Evolutionary conservation across 2,329 filamentous ascomycete species (phyloP).

Genomic region (Colletotrichum noveboracense): DNA sequence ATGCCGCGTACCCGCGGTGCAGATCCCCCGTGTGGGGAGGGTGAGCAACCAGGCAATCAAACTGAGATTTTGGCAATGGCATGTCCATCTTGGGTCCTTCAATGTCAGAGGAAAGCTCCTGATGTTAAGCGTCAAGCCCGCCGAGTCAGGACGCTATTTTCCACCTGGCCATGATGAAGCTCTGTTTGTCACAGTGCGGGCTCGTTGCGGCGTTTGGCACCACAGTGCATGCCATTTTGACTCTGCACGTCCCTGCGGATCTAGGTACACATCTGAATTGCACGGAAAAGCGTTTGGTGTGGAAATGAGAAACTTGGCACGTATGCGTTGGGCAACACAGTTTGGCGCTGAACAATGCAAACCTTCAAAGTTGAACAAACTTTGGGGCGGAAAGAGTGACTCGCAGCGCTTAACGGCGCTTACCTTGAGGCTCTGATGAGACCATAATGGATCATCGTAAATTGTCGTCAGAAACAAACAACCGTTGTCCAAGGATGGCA

Average conservation of each 20-base stretch:
- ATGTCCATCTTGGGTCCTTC: background rate
- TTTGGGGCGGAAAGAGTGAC: background rate
- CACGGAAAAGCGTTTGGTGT: background rate
- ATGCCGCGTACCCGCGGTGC: conserved; percentile 11
- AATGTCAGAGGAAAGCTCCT: conserved; percentile 20
- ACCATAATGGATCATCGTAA: background rate
- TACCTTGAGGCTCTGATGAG: background rate
- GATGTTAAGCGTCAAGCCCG: conserved; percentile 1
- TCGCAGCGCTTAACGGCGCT: background rate
- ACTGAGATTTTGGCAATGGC: background rate
- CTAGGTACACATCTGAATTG: background rate
- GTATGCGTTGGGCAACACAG: background rate
- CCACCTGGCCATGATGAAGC: background rate
- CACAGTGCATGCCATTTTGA: conserved; percentile 10
- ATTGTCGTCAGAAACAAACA: background rate
- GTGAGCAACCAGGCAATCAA: conserved; percentile 7
- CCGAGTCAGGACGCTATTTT: conserved; percentile 1
- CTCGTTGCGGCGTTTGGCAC: background rate
- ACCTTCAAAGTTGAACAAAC: background rate
- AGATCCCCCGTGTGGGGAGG: conserved; percentile 20
- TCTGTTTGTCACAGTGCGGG: background rate
- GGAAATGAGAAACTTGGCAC: conserved; percentile 1
- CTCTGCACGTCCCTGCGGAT: conserved; percentile 9
- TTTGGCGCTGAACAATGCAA: background rate
- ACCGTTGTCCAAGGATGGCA: background rate